Evolutionary conservation across 805 yeast genomes (phyloP).

Genomic region (Hemisphaericaspora nanyangensis): DNA sequence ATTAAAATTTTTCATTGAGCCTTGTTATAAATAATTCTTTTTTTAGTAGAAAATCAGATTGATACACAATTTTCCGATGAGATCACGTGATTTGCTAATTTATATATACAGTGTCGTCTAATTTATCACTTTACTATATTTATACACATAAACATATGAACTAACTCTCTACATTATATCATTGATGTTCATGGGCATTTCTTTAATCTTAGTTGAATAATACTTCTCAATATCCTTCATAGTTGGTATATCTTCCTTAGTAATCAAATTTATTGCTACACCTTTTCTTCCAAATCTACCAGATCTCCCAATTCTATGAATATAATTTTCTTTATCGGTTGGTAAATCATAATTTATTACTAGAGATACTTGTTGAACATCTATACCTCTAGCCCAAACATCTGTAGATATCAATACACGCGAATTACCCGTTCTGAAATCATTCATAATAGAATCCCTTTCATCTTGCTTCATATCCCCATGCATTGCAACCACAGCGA

Average conservation of each 20-base stretch:
- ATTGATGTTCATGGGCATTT: slow-evolving; percentile 74
- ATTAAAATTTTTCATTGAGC: no score
- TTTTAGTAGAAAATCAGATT: no score
- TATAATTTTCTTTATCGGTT: slow-evolving; percentile 86
- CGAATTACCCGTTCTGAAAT: slow-evolving; percentile 89
- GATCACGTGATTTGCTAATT: no score
- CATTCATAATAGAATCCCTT: slow-evolving; percentile 92
- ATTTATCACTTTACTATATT: no score
- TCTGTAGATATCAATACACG: slow-evolving; percentile 95
- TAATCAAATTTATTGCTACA: slow-evolving; percentile 92
- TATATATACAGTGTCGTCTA: no score
- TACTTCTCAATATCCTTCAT: slow-evolving; percentile 72
- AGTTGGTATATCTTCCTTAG: slow-evolving; percentile 69
- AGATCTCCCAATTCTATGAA: slow-evolving; percentile 97
- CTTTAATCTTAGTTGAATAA: slow-evolving; percentile 71
- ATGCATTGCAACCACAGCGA: slow-evolving; percentile 94
- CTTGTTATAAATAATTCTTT: no score
- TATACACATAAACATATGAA: no score
- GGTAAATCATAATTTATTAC: slow-evolving; percentile 97
- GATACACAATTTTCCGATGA: no score
- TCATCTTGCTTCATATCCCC: slow-evolving; percentile 96
- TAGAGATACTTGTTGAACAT: slow-evolving; percentile 94
- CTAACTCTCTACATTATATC: slow-evolving; percentile 24
- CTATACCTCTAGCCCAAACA: slow-evolving; percentile 97
- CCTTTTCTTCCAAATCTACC: slow-evolving; percentile 99